Evolutionary conservation across 2,329 filamentous ascomycete genomes (phyloP), one percentile per base, ranked within the genome.

Genomic region (Corinectria fuckeliana): DNA sequence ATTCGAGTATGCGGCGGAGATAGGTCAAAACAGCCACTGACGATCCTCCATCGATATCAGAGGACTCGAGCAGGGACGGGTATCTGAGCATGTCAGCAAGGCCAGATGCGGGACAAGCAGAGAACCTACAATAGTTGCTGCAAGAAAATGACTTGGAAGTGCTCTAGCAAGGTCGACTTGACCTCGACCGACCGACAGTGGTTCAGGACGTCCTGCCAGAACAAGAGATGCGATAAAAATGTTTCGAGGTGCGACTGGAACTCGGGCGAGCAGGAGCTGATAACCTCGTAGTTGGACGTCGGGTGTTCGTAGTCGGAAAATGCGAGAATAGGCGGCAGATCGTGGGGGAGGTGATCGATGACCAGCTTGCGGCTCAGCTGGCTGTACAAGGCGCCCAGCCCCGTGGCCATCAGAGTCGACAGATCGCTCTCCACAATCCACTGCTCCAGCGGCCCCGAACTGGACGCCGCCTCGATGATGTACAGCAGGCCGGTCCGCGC

Each of bases 351-450:
- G 73, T 93, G 88, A 62, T 93, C 84, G 64, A 97, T 89, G 52
- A 94, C 91, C 60, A 96, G 82, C 78, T 97, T 93, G 62, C 91
- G 87, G 68, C 86, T 88, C 61, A 88, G 77, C 67, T 88, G 85
- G 67, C 83, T 87, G 73, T 88, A 86, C 45, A 89, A 71, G 82
- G 85, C 95, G 14, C 95, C 95, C 1, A 99, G 79, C 0, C 95
- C 95, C 0, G 93, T 98, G 3, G 95, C 95, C 95, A 99, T 98
- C 64, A 98, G 81, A 0, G 95, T 98, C 11, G 95, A 95, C 51
- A 99, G 81, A 74, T 99, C 95, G 74, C 94, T 97, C 73, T 97
- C 93, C 45, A 98, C 92, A 64, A 99, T 91, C 95, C 95, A 99
- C 71, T 92, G 91, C 78, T 99, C 95, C 59, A 99, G 77, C 1